Conservation (phyloP, 768 basidiomycete genomes). For the Termitomyces bulborhizus region DNA sequence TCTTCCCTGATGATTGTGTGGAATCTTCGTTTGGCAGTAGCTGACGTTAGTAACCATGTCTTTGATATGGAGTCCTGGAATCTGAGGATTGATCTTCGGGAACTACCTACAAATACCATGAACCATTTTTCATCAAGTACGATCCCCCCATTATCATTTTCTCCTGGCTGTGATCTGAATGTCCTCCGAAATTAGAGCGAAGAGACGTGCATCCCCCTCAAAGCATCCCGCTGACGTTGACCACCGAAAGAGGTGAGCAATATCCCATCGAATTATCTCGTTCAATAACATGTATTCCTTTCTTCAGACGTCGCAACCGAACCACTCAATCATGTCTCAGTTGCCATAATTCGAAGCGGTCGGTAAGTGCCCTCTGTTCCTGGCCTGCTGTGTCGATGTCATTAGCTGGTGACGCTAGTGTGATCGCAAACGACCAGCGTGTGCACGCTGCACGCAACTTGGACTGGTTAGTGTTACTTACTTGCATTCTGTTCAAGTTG, state of each 20-base stretch:
- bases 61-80: slow-evolving; percentile 12
- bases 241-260: slow-evolving; percentile 42
- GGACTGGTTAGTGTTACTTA: slow-evolving; percentile 30
- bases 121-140: slow-evolving; percentile 7
- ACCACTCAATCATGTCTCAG: slow-evolving; percentile 72
- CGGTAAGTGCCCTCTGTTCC: slow-evolving; percentile 34
- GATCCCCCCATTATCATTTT: slow-evolving; percentile 11
- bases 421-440: slow-evolving; percentile 44
- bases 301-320: slow-evolving; percentile 52
- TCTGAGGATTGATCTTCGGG: slow-evolving; percentile 6
- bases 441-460: slow-evolving; percentile 45
- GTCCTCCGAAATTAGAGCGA: slow-evolving; percentile 28
- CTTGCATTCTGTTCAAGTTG: background rate
- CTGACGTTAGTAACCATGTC: background rate
- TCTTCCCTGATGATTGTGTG: slow-evolving; percentile 16
- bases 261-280: background rate
- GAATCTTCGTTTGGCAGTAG: slow-evolving; percentile 14
- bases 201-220: slow-evolving; percentile 19
- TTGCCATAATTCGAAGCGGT: slow-evolving; percentile 68
- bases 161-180: slow-evolving; percentile 15
- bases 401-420: slow-evolving; percentile 26
- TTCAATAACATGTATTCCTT: background rate
- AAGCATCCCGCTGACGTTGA: slow-evolving; percentile 37
- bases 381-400: background rate
- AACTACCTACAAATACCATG: slow-evolving; percentile 21